Evolutionary conservation across 176 grass and related monocot species (phyloP).

Genomic region (Carex parvula): DNA sequence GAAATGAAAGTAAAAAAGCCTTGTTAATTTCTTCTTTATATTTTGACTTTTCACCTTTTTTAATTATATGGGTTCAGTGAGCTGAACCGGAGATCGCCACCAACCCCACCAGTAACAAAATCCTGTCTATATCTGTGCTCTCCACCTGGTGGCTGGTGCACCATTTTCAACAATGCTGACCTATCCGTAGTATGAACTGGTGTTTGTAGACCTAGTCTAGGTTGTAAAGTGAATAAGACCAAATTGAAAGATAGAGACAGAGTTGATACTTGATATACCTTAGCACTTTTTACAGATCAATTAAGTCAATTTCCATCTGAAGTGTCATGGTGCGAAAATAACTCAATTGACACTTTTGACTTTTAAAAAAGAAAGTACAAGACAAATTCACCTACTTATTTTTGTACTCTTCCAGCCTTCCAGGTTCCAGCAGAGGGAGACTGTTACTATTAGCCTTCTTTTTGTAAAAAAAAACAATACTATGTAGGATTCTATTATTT

Average conservation of each 20-base stretch:
- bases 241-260: background rate
- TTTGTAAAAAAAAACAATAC: background rate
- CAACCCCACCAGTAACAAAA: slow-evolving; percentile 19
- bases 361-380: background rate
- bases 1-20: background rate
- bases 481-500: background rate
- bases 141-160: background rate
- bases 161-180: background rate
- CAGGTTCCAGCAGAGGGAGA: too few species aligned
- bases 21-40: too few species aligned
- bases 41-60: background rate
- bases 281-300: background rate
- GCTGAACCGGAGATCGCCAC: slow-evolving; percentile 2
- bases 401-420: background rate
- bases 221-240: background rate
- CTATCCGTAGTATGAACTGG: background rate
- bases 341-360: slow-evolving; percentile 16
- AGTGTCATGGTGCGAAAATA: background rate
- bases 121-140: too few species aligned
- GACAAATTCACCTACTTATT: slow-evolving; percentile 14
- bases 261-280: background rate
- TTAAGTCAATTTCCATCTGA: background rate
- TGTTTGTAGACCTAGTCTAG: slow-evolving; percentile 12
- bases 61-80: slow-evolving; percentile 17
- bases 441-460: background rate